Conservation (phyloP, 345 rosid genomes). For the Populus deltoides region DNA sequence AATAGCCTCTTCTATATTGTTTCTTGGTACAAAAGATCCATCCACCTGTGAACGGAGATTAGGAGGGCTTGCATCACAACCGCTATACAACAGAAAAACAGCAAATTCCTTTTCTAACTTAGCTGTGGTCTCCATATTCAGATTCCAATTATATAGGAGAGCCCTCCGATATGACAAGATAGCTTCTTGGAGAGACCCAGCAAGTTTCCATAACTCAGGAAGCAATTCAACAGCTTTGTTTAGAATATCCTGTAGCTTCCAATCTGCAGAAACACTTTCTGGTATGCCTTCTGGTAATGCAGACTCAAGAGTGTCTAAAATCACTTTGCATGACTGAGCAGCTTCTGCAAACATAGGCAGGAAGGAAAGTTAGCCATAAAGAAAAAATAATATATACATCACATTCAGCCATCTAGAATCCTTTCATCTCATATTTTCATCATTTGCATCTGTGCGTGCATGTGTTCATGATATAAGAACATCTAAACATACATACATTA, state of each 20-base stretch:
- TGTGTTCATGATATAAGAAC: background rate
- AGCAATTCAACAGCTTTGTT: constrained; percentile 73
- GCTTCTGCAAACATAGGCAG: constrained; percentile 57
- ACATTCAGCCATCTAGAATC: background rate
- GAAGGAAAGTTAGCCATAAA: background rate
- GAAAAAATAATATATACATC: background rate
- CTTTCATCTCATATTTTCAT: background rate
- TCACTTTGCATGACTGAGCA: constrained; percentile 72
- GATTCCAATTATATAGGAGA: constrained; percentile 69
- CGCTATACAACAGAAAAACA: constrained; percentile 64
- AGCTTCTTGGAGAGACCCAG: constrained; percentile 54
- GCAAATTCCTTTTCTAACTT: constrained; percentile 73
- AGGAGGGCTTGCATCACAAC: constrained; percentile 78
- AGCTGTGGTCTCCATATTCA: constrained; percentile 53
- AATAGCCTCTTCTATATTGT: constrained; percentile 78
- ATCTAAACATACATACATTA: background rate
- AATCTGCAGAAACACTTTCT: constrained; percentile 52
- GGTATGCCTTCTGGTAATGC: constrained; percentile 72
- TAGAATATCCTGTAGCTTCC: constrained; percentile 69
- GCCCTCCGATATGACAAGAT: constrained; percentile 65
- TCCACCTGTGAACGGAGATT: constrained; percentile 72
- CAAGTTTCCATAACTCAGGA: constrained; percentile 79
- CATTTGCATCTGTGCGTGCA: background rate
- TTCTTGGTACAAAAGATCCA: constrained; percentile 64
- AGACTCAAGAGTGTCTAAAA: constrained; percentile 74